A percentile compares a stretch with the other conserved stretches of the same genome.
Evolutionary conservation across 225 moss, liverwort and hornwort species (phyloP).

Genomic region (Bryum argenteum): DNA sequence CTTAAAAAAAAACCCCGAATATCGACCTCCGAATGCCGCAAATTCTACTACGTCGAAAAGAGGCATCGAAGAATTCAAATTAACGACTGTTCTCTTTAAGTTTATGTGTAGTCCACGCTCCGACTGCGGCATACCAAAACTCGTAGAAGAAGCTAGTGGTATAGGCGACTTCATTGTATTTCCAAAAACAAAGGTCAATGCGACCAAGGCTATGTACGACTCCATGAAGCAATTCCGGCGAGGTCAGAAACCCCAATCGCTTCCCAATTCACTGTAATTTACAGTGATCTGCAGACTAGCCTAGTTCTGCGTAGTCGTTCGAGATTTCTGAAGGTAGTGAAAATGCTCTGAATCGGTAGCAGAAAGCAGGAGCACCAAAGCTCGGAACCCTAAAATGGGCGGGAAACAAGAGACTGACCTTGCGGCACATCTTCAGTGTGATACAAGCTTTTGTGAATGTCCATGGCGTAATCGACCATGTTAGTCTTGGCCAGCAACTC

Average conservation of each 20-base stretch:
- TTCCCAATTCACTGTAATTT: background rate
- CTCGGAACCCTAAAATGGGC: background rate
- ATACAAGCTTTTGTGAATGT: slow-evolving; percentile 87
- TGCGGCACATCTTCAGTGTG: slow-evolving; percentile 89
- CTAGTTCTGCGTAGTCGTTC: background rate
- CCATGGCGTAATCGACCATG: slow-evolving; percentile 95
- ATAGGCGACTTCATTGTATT: too few species aligned
- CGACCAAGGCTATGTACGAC: background rate
- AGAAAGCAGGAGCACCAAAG: background rate
- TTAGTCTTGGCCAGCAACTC: slow-evolving; percentile 89
- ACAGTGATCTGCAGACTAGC: background rate
- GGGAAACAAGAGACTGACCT: slow-evolving; percentile 43
- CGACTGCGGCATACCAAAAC: too few species aligned
- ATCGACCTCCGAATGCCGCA: background rate
- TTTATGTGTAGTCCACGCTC: background rate
- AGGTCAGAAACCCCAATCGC: background rate
- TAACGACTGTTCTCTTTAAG: background rate
- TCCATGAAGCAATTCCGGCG: background rate
- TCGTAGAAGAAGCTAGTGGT: background rate
- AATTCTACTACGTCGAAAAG: background rate
- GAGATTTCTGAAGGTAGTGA: background rate
- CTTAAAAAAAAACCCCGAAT: background rate
- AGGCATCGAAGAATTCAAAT: background rate
- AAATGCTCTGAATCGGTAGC: background rate
- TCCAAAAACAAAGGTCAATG: background rate